A percentile compares a stretch with the other conserved stretches of the same genome.
These are phyloP conservation scores for Wickerhamomyces bovis DNA, from an alignment of 805 yeast genomes.

Conservation along the genomic window DNA sequence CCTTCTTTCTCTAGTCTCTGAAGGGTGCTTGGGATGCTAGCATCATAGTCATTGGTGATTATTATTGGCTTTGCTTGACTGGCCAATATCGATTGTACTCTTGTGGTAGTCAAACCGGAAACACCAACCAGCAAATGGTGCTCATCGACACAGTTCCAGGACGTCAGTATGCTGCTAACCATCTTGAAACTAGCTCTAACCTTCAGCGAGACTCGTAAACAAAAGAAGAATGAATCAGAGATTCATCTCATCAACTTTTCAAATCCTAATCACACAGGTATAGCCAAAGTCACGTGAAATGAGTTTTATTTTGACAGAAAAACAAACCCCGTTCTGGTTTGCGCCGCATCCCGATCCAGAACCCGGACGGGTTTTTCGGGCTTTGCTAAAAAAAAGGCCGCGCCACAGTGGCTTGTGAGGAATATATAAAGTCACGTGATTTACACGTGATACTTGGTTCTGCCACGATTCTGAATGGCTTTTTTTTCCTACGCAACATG, in stretches of 20 bases:
- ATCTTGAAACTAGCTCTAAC: neutral
- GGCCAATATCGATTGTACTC: constrained; percentile 43
- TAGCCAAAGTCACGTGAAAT: constrained; percentile 6
- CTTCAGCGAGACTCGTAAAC: neutral
- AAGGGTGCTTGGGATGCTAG: constrained; percentile 23
- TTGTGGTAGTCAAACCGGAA: constrained; percentile 37
- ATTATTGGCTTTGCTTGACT: constrained; percentile 54
- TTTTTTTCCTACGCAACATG: constrained; percentile 8
- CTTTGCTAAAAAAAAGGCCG: neutral
- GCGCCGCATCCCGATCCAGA: neutral
- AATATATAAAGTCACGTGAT: neutral
- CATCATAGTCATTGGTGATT: constrained; percentile 28
- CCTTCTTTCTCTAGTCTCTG: constrained; percentile 22
- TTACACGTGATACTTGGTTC: neutral
- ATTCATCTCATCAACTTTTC: neutral
- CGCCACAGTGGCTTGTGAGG: neutral
- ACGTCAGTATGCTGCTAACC: constrained; percentile 11
- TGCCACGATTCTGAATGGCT: constrained; percentile 19
- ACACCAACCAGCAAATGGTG: constrained; percentile 53
- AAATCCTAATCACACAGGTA: neutral
- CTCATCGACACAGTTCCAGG: constrained; percentile 40
- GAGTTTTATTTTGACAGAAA: neutral
- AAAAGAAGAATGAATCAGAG: neutral
- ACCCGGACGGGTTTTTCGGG: neutral
- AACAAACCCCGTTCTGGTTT: neutral